phyloP scores from a whole-genome alignment of 805 yeast genomes.

The Cyberlindnera lachancei region DNA sequence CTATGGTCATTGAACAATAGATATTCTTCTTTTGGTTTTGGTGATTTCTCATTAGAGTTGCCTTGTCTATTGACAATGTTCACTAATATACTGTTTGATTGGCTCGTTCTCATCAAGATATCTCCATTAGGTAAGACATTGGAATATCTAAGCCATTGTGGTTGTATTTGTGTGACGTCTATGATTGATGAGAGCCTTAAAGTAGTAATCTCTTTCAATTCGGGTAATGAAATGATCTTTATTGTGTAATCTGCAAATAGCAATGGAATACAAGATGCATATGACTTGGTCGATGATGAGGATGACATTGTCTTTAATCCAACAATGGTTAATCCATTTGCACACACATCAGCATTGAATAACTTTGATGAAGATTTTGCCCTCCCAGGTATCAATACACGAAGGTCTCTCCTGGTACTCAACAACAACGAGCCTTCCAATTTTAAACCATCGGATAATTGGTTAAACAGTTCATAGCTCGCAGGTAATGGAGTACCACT shows the following conservation, averaged over 20 bases:
- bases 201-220: constrained; percentile 50
- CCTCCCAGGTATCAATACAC: constrained; percentile 54
- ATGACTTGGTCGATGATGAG: constrained; percentile 19
- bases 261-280: constrained; percentile 41
- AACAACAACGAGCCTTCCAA: constrained; percentile 58
- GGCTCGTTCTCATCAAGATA: constrained; percentile 46
- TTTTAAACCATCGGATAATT: constrained; percentile 51
- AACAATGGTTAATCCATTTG: constrained; percentile 45
- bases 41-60: neutral
- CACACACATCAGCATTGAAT: constrained; percentile 37
- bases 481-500: constrained; percentile 66
- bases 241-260: constrained; percentile 40
- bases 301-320: constrained; percentile 14
- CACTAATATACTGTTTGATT: constrained; percentile 46
- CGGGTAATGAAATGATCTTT: constrained; percentile 46
- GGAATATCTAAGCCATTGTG: constrained; percentile 37
- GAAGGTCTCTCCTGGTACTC: constrained; percentile 49
- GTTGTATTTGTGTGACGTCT: constrained; percentile 32
- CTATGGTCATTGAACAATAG: constrained; percentile 67
- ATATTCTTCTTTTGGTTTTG: constrained; percentile 50
- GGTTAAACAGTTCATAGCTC: constrained; percentile 44
- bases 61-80: constrained; percentile 7
- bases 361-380: constrained; percentile 58
- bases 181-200: constrained; percentile 37
- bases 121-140: constrained; percentile 49